Evolutionary conservation across 805 yeast species (phyloP).

Genomic region (Yarrowia sp.): DNA sequence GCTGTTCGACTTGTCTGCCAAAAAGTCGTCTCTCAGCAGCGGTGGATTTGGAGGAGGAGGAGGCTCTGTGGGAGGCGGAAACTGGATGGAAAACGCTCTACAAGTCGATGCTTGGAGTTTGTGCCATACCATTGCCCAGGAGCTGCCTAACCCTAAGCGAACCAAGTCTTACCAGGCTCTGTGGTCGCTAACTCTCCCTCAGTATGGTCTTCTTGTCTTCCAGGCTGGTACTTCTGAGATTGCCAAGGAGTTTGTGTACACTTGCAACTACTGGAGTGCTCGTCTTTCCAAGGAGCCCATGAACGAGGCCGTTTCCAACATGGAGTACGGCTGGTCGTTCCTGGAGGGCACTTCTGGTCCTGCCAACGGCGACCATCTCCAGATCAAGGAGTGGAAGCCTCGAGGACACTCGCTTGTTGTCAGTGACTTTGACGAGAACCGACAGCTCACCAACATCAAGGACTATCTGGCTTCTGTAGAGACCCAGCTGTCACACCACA

Average conservation of each 20-base stretch:
- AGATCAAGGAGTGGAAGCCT: conserved; percentile 50
- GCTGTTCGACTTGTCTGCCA: conserved; percentile 53
- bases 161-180: conserved; percentile 52
- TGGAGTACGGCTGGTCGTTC: conserved; percentile 80
- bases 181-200: conserved; percentile 67
- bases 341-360: neutral
- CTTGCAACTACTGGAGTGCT: conserved; percentile 92
- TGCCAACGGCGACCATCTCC: conserved; percentile 43
- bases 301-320: conserved; percentile 70
- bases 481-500: conserved; percentile 55
- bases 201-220: conserved; percentile 57
- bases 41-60: conserved; percentile 45
- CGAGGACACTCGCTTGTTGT: conserved; percentile 48
- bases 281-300: conserved; percentile 80
- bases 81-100: conserved; percentile 71
- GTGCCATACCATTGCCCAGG: conserved; percentile 56
- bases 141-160: conserved; percentile 49
- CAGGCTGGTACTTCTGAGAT: conserved; percentile 70
- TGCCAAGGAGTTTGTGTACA: conserved; percentile 72
- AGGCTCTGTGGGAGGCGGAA: conserved; percentile 62
- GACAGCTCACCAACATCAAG: conserved; percentile 54
- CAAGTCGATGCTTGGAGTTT: conserved; percentile 61
- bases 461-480: conserved; percentile 54
- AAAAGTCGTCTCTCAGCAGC: conserved; percentile 27
- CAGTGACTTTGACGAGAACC: conserved; percentile 47